Evolutionary conservation across 306 rosid genomes (phyloP), one percentile per base, ranked within the genome.

Genomic region (Clitoria ternatea): DNA sequence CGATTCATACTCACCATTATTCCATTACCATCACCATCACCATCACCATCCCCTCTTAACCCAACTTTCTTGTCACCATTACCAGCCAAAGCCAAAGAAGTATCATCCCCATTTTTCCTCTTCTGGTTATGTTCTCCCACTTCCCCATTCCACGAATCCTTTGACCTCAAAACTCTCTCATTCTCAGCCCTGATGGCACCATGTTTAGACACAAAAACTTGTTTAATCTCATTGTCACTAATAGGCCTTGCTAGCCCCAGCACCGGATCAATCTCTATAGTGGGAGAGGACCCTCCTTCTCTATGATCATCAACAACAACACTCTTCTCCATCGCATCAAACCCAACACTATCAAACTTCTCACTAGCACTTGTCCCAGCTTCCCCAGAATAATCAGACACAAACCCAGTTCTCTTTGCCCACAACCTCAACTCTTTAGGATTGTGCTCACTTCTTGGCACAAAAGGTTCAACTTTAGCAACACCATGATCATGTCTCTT

Each of bases 351-450:
- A 14, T 80, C 90, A 19, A 69, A 79, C 72, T 64, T 87, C 68
- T 77, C 88, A 67, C 88, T 82, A 5, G 84, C 85, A 76, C 84
- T 83, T 24, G 84, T 74, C 42, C 74, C 83, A n/a, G 85, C 81
- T 73, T 86, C 96, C 24, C 83, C 86, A 1, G 98, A 92, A 74
- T 76, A 87, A 70, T 76, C 84, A 23, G 98, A 90, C 48, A 92
- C 96, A 85, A 81, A 92, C 45, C 98, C 98, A 30, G 96, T 92
- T 68, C 87, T 88, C 81, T 82, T 92, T 1, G 98, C 98, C 98
- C 96, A 92, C 5, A 91, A 86, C 61, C 87, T 84, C 52, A 90
- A 80, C 73, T 92, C 98, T 43, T 77, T 79, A 3, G 98, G 98
- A 77, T 83, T 80, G 76, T 85, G 89, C 37, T 86, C 92, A 19